Conservation (phyloP, 129 eudicot species). For the Deinandra increscens region DNA sequence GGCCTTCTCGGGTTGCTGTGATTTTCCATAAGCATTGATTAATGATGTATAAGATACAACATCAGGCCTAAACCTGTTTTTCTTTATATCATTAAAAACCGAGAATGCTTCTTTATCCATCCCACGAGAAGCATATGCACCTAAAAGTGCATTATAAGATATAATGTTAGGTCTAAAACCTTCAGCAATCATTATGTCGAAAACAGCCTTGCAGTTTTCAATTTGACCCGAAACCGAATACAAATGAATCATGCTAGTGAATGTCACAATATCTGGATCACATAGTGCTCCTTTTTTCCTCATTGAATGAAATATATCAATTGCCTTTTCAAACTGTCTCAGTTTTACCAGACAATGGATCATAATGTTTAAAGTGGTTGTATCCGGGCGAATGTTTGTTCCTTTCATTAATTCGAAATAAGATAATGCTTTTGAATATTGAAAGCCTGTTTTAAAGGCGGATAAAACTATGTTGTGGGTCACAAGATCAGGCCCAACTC, state of each 20-base stretch:
- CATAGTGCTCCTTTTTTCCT: constrained; percentile 74
- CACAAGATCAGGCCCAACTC: constrained; percentile 96
- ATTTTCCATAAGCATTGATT: constrained; percentile 91
- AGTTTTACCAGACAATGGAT: constrained; percentile 77
- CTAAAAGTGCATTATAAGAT: constrained; percentile 77
- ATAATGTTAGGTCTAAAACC: constrained; percentile 81
- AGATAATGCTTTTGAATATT: constrained; percentile 82
- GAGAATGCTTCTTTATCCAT: constrained; percentile 59
- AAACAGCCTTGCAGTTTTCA: constrained; percentile 74
- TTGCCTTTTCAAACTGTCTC: constrained; percentile 67
- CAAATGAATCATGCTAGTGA: constrained; percentile 81
- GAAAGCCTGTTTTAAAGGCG: constrained; percentile 76
- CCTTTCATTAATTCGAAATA: constrained; percentile 89
- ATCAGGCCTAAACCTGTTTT: constrained; percentile 65
- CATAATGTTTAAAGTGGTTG: constrained; percentile 78
- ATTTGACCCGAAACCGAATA: constrained; percentile 79
- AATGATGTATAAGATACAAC: constrained; percentile 86
- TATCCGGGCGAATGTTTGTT: constrained; percentile 82
- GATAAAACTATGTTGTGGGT: constrained; percentile 92
- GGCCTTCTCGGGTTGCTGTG: constrained; percentile 80
- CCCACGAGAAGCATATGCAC: constrained; percentile 82
- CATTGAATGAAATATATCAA: constrained; percentile 72
- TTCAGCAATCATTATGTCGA: constrained; percentile 71
- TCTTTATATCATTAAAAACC: constrained; percentile 63
- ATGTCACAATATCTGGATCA: constrained; percentile 86